These are phyloP conservation scores for Leucosporidium yakuticum DNA, from an alignment of 768 basidiomycete genomes.

Conservation along the genomic window DNA sequence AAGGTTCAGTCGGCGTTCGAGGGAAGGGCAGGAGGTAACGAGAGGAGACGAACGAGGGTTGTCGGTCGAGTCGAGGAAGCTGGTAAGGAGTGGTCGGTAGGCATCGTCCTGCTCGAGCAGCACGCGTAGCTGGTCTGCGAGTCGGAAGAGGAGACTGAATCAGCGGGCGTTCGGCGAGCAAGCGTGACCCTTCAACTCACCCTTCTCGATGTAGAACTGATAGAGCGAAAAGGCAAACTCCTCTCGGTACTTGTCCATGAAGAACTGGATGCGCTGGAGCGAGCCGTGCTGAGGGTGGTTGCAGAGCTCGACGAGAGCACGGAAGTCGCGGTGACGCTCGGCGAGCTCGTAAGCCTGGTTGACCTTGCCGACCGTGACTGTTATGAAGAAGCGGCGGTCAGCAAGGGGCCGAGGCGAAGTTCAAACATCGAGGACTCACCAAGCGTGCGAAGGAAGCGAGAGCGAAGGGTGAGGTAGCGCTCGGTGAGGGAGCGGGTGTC, in stretches of 20 bases:
- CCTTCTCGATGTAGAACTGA: conserved; percentile 85
- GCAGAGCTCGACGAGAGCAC: conserved; percentile 75
- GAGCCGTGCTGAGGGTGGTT: conserved; percentile 51
- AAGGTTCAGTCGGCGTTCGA: not conserved
- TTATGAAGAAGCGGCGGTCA: not conserved
- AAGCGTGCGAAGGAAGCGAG: conserved; percentile 70
- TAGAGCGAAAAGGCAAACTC: conserved; percentile 85
- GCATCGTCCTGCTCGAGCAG: conserved; percentile 70
- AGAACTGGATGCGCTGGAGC: conserved; percentile 50
- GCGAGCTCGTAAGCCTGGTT: conserved; percentile 72
- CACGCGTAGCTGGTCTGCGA: conserved; percentile 66
- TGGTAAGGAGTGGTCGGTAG: conserved; percentile 61
- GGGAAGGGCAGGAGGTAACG: not conserved
- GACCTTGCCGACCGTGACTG: conserved; percentile 63
- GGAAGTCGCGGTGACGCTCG: conserved; percentile 79
- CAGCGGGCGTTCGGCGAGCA: not conserved
- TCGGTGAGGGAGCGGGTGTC: conserved; percentile 60
- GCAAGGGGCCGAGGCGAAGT: not conserved
- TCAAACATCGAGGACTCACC: conserved; percentile 51
- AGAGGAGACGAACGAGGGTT: conserved; percentile 53
- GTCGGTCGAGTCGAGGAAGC: conserved; percentile 59
- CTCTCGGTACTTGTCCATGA: conserved; percentile 71
- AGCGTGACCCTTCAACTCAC: conserved; percentile 46
- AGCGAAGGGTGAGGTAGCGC: conserved; percentile 64
- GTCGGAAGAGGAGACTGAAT: not conserved